These are phyloP conservation scores for Globisporangium okanoganense DNA, from an alignment of 352 stramenopile genomes.

Conservation along the genomic window DNA sequence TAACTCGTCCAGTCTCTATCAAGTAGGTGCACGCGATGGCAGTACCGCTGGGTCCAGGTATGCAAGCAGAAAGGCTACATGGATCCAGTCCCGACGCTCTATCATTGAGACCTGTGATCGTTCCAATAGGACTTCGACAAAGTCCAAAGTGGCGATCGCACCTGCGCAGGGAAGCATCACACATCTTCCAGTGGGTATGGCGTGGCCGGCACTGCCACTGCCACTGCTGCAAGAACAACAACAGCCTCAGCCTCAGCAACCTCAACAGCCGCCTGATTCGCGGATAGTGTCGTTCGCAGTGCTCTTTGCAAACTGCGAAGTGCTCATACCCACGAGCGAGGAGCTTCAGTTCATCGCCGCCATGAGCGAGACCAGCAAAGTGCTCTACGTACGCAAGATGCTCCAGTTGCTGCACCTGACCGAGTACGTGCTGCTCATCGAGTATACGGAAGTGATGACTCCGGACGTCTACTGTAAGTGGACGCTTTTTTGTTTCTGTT, in stretches of 20 bases:
- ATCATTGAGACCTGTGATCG: neutral
- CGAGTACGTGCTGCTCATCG: slow-evolving; percentile 18
- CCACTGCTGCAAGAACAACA: neutral
- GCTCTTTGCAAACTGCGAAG: neutral
- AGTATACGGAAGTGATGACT: slow-evolving; percentile 19
- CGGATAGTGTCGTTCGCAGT: neutral
- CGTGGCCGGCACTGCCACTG: neutral
- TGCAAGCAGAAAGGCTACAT: neutral
- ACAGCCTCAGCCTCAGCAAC: neutral
- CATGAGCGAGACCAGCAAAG: neutral
- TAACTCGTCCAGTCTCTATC: neutral
- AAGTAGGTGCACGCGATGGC: neutral
- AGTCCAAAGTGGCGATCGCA: neutral
- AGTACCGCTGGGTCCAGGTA: neutral
- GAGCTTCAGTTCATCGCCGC: neutral
- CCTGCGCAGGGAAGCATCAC: neutral
- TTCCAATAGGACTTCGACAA: neutral
- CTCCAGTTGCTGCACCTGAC: slow-evolving; percentile 9
- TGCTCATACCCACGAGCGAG: neutral
- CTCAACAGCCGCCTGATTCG: neutral
- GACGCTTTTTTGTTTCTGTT: neutral
- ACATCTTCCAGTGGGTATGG: neutral
- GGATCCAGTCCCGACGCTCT: neutral
- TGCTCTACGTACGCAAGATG: slow-evolving; percentile 3
- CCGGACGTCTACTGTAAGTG: slow-evolving; percentile 18